phyloP scores from a whole-genome alignment of 2,329 filamentous ascomycete genomes.

The Aspergillus thermomutatus region DNA sequence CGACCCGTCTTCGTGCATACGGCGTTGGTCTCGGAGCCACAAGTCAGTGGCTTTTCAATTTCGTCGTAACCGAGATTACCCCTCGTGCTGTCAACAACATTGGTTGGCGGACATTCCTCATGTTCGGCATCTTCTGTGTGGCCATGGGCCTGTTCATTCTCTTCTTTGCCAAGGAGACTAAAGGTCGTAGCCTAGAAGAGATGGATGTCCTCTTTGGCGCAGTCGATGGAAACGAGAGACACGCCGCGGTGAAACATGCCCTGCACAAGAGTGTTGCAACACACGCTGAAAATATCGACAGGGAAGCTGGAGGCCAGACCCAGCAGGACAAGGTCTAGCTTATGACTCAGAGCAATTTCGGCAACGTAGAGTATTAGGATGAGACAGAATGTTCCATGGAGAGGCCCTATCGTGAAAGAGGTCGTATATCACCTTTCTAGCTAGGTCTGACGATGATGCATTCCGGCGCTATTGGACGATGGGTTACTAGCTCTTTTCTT shows the following conservation, averaged over 20 bases:
- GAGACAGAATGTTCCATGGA: neutral
- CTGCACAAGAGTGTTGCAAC: conserved; percentile 22
- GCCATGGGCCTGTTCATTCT: conserved; percentile 35
- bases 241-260: conserved; percentile 23
- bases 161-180: conserved; percentile 39
- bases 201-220: conserved; percentile 35
- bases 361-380: neutral
- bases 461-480: too few relatives aligned
- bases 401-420: neutral
- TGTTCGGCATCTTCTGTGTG: conserved; percentile 41
- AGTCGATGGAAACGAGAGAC: conserved; percentile 21
- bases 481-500: too few relatives aligned
- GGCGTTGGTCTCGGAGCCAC: conserved; percentile 39
- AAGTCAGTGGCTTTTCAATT: conserved; percentile 42
- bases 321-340: conserved; percentile 8
- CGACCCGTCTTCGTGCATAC: conserved; percentile 38
- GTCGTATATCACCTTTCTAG: too few relatives aligned
- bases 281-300: conserved; percentile 20
- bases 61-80: conserved; percentile 41
- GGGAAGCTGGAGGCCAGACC: conserved; percentile 1
- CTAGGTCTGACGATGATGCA: too few relatives aligned
- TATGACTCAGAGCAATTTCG: neutral
- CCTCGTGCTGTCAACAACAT: conserved; percentile 39
- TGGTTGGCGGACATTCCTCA: conserved; percentile 39
- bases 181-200: conserved; percentile 37